A percentile compares a stretch with the other conserved stretches of the same genome.
Evolutionary conservation across 2,329 filamentous ascomycete genomes (phyloP).

Genomic region (Aspergillus sp.): DNA sequence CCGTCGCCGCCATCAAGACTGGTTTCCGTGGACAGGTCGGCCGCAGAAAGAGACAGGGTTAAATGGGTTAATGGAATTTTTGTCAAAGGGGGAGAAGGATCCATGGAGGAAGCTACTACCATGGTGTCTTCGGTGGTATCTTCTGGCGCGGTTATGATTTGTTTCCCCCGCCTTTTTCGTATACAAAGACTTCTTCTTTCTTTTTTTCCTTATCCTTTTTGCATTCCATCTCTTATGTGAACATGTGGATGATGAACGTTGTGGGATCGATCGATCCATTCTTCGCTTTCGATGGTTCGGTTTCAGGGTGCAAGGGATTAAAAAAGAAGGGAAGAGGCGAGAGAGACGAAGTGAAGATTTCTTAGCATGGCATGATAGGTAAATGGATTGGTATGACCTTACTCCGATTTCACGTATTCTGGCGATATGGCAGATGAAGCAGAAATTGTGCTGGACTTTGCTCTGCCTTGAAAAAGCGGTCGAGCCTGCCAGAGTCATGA

Average conservation of each 20-base stretch:
- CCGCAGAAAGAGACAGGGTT: constrained; percentile 93
- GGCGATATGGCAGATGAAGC: background rate
- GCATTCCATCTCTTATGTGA: constrained; percentile 4
- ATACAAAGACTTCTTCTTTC: constrained; percentile 21
- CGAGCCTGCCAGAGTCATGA: background rate
- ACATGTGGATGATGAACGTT: constrained; percentile 19
- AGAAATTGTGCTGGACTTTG: background rate
- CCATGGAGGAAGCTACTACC: constrained; percentile 5
- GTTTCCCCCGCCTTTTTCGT: constrained; percentile 9
- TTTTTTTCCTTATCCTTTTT: constrained; percentile 2
- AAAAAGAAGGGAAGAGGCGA: constrained; percentile 5
- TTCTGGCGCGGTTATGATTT: constrained; percentile 13
- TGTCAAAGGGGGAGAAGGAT: background rate
- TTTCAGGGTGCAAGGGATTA: background rate
- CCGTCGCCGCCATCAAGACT: constrained; percentile 97
- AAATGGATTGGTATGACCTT: constrained; percentile 31
- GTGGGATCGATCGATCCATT: background rate
- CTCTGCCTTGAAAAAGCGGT: background rate
- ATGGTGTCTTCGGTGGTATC: background rate
- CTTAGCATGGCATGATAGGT: constrained; percentile 31
- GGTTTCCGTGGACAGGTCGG: constrained; percentile 99
- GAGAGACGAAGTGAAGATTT: constrained; percentile 21
- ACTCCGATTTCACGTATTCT: background rate
- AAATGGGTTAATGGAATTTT: constrained; percentile 41
- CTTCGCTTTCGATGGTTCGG: background rate